Evolutionary conservation across 805 yeast species (phyloP), one percentile per base, ranked within the genome.

Genomic region (Metschnikowia vanudenii): DNA sequence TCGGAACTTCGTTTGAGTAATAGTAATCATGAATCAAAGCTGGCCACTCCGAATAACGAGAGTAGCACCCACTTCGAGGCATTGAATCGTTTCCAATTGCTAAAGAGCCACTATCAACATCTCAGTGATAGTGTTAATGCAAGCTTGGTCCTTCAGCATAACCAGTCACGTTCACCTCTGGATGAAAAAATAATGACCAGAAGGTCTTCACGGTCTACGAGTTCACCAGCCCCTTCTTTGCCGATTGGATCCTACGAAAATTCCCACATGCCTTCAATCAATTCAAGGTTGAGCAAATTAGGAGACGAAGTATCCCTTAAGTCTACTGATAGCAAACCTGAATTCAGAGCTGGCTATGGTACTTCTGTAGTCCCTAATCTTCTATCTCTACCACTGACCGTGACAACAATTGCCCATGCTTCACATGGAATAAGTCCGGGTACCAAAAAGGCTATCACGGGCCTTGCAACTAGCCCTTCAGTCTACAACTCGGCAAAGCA

Each of bases 91-190:
- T 82, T 75, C 55, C 85, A 81, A 57, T 64, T 66, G 46, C 66
- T 82, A 63, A 76, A 70, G 57, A 68, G 67, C 13, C 78, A 74
- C 34, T 82, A 80, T 54, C 82, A 79, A 47, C 70, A 78, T 32
- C 62, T 81, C 33, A 71, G 81, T 37, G 85, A 80, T 22, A 78
- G 79, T 54, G 69, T 81, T 10, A 72, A 74, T 26, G 78, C 80
- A 35, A 79, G 84, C 50, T 53, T 78, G 44, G 57, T 68, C 3
- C 54, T 71, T 20, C 72, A 62, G 30, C 59, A 61, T 13, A 47
- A 46, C 17, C 46, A 39, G 16, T 46, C 51, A 11, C 30, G 49
- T 29, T 45, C 46, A 4, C 24, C 47, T 4, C 49, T 46, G 45
- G 59, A 58, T 14, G 59, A 64, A 31, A 47, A 64, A 30, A 53